Conservation (phyloP, 2,329 filamentous ascomycete genomes). For the Aureobasidium sp. region DNA sequence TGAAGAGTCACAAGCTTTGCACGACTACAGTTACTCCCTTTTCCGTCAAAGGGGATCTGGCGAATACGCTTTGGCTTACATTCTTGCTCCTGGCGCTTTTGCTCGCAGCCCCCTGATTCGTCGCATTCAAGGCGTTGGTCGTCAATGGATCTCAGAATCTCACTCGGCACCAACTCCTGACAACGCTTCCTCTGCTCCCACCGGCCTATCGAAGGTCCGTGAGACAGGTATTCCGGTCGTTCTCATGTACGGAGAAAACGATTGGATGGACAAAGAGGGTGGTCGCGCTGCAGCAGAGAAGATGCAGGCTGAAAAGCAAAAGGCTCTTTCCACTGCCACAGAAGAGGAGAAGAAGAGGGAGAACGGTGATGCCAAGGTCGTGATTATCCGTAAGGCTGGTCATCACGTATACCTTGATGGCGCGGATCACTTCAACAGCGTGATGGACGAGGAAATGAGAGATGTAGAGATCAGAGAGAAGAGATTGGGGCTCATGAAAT, state of each 20-base stretch:
- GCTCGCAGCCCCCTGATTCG: slow-evolving; percentile 82
- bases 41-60: slow-evolving; percentile 89
- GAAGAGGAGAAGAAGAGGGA: slow-evolving; percentile 64
- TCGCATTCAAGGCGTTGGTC: slow-evolving; percentile 76
- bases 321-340: slow-evolving; percentile 54
- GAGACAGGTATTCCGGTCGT: slow-evolving; percentile 73
- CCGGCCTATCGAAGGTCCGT: slow-evolving; percentile 26
- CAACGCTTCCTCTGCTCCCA: slow-evolving; percentile 20
- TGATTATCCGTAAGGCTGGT: slow-evolving; percentile 65
- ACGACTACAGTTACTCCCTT: slow-evolving; percentile 89
- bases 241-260: slow-evolving; percentile 93
- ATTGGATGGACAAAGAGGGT: slow-evolving; percentile 96
- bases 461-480: slow-evolving; percentile 46
- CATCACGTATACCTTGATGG: slow-evolving; percentile 69
- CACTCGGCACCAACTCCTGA: slow-evolving; percentile 26
- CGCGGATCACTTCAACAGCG: slow-evolving; percentile 61
- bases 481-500: slow-evolving; percentile 20
- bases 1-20: slow-evolving; percentile 74
- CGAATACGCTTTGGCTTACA: slow-evolving; percentile 87
- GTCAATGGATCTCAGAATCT: slow-evolving; percentile 48
- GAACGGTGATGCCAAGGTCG: slow-evolving; percentile 73
- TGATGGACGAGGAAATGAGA: slow-evolving; percentile 60
- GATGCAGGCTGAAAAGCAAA: slow-evolving; percentile 60
- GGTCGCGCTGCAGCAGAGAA: slow-evolving; percentile 75
- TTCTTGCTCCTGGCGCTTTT: slow-evolving; percentile 88